Conservation (phyloP, 2,329 filamentous ascomycete species). For the Penicillium sp. region DNA sequence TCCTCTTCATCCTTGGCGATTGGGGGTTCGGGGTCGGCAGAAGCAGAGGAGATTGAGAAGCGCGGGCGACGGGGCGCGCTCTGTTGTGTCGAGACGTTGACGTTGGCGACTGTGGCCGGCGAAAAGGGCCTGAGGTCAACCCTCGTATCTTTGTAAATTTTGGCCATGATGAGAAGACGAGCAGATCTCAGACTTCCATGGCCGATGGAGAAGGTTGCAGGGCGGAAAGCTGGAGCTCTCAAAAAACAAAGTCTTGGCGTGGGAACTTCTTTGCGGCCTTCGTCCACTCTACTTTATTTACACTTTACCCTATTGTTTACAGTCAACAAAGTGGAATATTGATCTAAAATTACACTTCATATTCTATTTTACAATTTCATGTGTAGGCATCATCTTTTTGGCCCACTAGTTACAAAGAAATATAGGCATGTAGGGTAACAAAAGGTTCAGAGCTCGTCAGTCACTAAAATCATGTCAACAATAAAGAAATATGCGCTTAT, state of each 20-base stretch:
- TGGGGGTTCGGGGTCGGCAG: conserved; percentile 34
- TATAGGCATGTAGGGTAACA: background rate
- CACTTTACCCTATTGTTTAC: background rate
- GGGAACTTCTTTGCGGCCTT: background rate
- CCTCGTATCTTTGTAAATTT: conserved; percentile 80
- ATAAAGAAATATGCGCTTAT: conserved; percentile 27
- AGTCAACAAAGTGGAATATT: background rate
- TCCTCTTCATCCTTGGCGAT: conserved; percentile 57
- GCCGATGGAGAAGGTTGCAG: conserved; percentile 24
- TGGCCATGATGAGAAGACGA: conserved; percentile 51
- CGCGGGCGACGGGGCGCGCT: conserved; percentile 44
- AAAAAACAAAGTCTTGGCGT: conserved; percentile 39
- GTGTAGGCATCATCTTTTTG: background rate
- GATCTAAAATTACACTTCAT: background rate
- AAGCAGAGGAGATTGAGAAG: conserved; percentile 45
- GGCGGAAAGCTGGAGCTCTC: conserved; percentile 29
- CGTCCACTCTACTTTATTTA: background rate
- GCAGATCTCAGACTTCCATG: conserved; percentile 32
- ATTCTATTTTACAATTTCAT: background rate
- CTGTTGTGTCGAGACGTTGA: conserved; percentile 55
- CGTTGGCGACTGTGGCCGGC: conserved; percentile 63
- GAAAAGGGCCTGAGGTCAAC: conserved; percentile 72
- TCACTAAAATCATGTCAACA: conserved; percentile 25
- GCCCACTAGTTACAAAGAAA: background rate
- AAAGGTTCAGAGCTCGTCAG: conserved; percentile 14